Percentiles rank a stretch among this genome's conserved stretches.
These are phyloP conservation scores for Hirschfeldia incana DNA, from an alignment of 345 rosid species.

Conservation along the genomic window DNA sequence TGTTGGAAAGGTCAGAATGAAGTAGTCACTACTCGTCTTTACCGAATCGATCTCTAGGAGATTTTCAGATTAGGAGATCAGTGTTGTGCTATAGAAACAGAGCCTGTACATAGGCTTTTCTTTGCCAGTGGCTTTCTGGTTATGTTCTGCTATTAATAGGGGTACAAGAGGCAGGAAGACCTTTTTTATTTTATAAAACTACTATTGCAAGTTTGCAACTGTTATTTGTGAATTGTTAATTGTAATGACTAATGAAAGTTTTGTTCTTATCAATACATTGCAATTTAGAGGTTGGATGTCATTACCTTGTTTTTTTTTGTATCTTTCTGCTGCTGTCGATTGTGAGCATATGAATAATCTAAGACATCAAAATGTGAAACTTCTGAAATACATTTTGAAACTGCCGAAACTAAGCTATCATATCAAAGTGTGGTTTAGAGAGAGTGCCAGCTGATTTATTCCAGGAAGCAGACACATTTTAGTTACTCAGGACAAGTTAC, in stretches of 20 bases:
- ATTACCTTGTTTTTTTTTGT: background rate
- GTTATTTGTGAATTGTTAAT: constrained; percentile 4
- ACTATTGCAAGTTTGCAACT: constrained; percentile 15
- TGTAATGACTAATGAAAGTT: background rate
- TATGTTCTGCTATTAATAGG: background rate
- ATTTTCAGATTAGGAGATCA: constrained; percentile 27
- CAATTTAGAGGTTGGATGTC: background rate
- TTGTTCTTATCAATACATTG: background rate
- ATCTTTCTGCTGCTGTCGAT: background rate
- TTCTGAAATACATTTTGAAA: background rate
- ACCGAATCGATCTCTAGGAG: constrained; percentile 32
- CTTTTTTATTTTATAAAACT: background rate
- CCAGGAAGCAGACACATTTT: background rate
- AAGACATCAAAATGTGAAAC: background rate
- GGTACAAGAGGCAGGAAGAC: background rate
- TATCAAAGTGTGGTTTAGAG: background rate
- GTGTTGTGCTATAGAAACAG: constrained; percentile 17
- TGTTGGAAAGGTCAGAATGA: constrained; percentile 76
- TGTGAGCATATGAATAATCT: background rate
- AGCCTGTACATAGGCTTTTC: constrained; percentile 17
- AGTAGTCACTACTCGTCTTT: background rate
- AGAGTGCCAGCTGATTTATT: background rate
- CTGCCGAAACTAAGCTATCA: background rate
- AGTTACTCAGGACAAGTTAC: background rate
- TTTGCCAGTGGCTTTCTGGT: constrained; percentile 30